Base-by-base conservation (phyloP, 2,329 filamentous ascomycete species). In the Claviceps pusilla region DNA sequence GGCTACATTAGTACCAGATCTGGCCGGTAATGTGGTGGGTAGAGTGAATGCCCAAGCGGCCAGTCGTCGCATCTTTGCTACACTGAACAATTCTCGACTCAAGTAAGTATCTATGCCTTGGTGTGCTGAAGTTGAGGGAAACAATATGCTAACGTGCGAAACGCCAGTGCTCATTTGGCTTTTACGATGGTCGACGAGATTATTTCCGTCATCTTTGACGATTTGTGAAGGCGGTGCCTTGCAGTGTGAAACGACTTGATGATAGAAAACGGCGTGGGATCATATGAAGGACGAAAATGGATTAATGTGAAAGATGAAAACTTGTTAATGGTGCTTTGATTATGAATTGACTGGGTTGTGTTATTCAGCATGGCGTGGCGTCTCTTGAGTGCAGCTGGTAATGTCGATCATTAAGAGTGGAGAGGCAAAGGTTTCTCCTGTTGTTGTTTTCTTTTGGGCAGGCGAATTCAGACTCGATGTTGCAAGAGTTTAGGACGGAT, bases 21-120 rank as follows among this genome's bases (percentile, higher is more conserved):
- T 98, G 55, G 91, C 88, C 9, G 89, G 86, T 7, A 95, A 87
- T 69, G 94, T 98, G 7, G 94, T 98, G 16, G 93, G 93, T 4
- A 80, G 89, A 63, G 80, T 84, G 47, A 98, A 98, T 71, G 93
- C 94, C 16, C 87, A 94, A 66, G 86, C 85, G 54, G 93, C 93
- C 28, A 90, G 89, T 58, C 79, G 91, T 61, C 86, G 90, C 63
- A 80, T 97, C 50, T 88, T 94, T 72, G 90, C 89, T 10, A 89
- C 87, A 48, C 74, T 97, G 61, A 98, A 98, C 68, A 98, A 97
- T 69, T 78, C 82, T 56, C 78, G 89, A 59, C 73, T 98, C 60
- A 96, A 97, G 86, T 90, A 72, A 75, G 84, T 31, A 45, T 12
- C 41, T 14, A 12, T 9, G 45, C 16, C 24, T 11, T 7, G n/a